Evolutionary conservation across 208 protist species (phyloP).

Genomic region (Leishmania tropica): DNA sequence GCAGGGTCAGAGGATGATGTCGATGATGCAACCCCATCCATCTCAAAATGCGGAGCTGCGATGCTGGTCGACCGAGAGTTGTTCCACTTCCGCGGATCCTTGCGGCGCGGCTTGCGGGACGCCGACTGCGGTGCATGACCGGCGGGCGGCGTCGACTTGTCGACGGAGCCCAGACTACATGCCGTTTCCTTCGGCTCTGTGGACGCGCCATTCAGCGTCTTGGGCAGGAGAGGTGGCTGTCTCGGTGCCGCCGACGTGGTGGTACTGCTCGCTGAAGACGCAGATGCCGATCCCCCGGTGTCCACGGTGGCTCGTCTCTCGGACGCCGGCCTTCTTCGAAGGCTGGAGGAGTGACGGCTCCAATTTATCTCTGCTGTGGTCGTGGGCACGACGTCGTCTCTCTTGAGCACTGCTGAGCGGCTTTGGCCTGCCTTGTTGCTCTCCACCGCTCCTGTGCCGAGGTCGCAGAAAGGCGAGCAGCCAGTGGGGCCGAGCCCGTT

Average conservation of each 20-base stretch:
- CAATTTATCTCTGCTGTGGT: too few species aligned
- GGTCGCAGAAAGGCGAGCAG: conserved; percentile 8
- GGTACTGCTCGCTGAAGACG: neutral
- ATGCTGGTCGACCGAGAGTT: neutral
- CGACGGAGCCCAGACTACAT: neutral
- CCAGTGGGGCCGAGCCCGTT: neutral
- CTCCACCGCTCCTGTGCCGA: neutral
- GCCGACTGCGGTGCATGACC: neutral
- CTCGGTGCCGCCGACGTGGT: neutral
- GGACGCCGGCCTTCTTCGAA: neutral
- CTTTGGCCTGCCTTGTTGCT: neutral
- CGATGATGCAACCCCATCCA: neutral
- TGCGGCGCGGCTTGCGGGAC: neutral
- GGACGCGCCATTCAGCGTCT: neutral
- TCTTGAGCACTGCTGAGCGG: neutral
- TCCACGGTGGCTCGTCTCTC: too few species aligned
- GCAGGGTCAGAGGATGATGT: neutral
- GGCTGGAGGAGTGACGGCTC: neutral
- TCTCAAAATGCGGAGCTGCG: neutral
- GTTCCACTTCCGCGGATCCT: neutral
- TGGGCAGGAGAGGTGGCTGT: neutral
- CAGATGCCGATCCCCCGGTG: neutral
- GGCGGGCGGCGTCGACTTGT: neutral
- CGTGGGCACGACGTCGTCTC: neutral
- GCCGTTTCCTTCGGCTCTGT: neutral